Percentiles rank a stretch among this genome's conserved stretches.
These are phyloP conservation scores for Cladophialophora yegresii DNA, from an alignment of 2,329 filamentous ascomycete species.

Conservation along the genomic window DNA sequence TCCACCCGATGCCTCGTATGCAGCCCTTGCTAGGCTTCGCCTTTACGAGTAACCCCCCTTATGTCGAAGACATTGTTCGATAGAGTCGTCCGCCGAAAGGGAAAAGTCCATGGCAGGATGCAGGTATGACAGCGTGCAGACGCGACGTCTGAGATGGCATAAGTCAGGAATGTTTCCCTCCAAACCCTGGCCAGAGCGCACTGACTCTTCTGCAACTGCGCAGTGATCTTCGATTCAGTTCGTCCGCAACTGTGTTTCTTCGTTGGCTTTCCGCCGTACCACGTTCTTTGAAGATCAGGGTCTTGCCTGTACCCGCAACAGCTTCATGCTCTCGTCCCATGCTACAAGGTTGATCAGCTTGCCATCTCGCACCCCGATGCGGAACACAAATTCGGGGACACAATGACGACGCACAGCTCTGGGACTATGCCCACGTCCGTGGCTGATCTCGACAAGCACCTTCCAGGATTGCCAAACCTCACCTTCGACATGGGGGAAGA, in stretches of 20 bases:
- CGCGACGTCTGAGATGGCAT: neutral
- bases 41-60: neutral
- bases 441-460: conserved; percentile 5
- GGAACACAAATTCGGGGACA: neutral
- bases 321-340: neutral
- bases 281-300: neutral
- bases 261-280: neutral
- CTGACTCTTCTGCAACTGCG: neutral
- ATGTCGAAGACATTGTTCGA: neutral
- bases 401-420: neutral
- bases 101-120: neutral
- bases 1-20: neutral
- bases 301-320: conserved; percentile 3
- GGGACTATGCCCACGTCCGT: neutral
- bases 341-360: neutral
- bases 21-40: neutral
- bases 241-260: neutral
- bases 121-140: neutral
- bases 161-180: conserved; percentile 1
- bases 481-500: neutral
- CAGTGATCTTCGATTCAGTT: neutral
- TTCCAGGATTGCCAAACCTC: conserved; percentile 22
- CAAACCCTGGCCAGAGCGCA: neutral
- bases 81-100: neutral
- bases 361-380: neutral